These are phyloP conservation scores for Trichocomaceae sp. DNA, from an alignment of 2,329 filamentous ascomycete genomes.

Conservation along the genomic window DNA sequence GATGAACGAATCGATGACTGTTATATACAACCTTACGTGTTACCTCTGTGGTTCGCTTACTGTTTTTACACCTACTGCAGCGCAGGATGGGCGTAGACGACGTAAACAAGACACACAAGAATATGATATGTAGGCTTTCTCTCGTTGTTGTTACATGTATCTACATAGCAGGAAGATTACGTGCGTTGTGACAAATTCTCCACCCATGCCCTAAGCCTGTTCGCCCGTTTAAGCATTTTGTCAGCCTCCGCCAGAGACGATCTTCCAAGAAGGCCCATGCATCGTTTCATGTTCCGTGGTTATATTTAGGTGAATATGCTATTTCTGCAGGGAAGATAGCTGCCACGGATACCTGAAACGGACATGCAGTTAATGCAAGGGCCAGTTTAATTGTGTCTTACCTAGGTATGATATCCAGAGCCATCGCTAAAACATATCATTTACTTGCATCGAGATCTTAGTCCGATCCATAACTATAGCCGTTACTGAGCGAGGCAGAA, in stretches of 20 bases:
- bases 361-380: not conserved
- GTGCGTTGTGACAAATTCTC: not conserved
- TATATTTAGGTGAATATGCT: not conserved
- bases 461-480: not conserved
- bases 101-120: not conserved
- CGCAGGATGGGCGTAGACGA: not conserved
- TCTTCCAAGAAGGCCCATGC: not conserved
- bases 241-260: not conserved
- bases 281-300: not conserved
- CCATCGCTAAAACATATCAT: not conserved
- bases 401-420: not conserved
- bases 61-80: not conserved
- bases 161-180: no score
- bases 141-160: not conserved
- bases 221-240: not conserved
- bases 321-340: not conserved
- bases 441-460: not conserved
- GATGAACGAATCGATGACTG: not conserved
- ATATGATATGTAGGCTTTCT: not conserved
- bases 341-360: not conserved
- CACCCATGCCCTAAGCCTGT: not conserved
- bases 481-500: not conserved
- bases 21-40: not conserved
- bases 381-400: not conserved
- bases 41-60: not conserved